These are phyloP conservation scores for Dioszegia hungarica DNA, from an alignment of 768 basidiomycete genomes.

Conservation along the genomic window DNA sequence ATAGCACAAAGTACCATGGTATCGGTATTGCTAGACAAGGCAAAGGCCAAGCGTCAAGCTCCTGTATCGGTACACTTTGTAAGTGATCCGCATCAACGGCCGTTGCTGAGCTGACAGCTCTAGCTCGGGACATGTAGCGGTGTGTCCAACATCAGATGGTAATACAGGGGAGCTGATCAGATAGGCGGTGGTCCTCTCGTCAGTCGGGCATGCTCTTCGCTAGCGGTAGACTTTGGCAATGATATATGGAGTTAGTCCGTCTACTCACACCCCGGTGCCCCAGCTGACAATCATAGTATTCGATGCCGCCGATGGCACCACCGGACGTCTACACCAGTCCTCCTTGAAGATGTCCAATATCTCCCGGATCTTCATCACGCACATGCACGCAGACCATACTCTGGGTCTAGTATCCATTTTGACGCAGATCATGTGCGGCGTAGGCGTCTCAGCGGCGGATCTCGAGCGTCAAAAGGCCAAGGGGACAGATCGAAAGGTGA, in stretches of 20 bases:
- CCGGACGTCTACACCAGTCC: slow-evolving; percentile 36
- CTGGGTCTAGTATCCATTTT: slow-evolving; percentile 41
- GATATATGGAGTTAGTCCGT: slow-evolving; percentile 41
- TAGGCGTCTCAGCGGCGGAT: slow-evolving; percentile 23
- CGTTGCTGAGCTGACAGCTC: not conserved
- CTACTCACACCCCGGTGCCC: not conserved
- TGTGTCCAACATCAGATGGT: not conserved
- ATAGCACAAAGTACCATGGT: not conserved
- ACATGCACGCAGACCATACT: slow-evolving; percentile 47
- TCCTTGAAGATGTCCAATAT: slow-evolving; percentile 40
- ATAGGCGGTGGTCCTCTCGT: slow-evolving; percentile 45
- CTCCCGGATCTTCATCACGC: slow-evolving; percentile 45
- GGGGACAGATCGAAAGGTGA: slow-evolving; percentile 27
- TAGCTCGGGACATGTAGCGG: slow-evolving; percentile 46
- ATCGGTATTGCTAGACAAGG: not conserved
- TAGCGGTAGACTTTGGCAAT: slow-evolving; percentile 43
- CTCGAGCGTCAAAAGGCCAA: slow-evolving; percentile 15
- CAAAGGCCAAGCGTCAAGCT: slow-evolving; percentile 17
- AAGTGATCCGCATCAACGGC: not conserved
- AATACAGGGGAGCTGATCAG: slow-evolving; percentile 1
- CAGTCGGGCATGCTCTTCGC: slow-evolving; percentile 44
- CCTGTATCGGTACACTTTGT: slow-evolving; percentile 43
- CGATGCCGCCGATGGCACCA: slow-evolving; percentile 46
- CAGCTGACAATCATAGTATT: slow-evolving; percentile 30
- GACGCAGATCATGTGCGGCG: slow-evolving; percentile 40